Evolutionary conservation across 371 early-diverging fungal species (phyloP).

Genomic region (Actinomortierella wolfii): DNA sequence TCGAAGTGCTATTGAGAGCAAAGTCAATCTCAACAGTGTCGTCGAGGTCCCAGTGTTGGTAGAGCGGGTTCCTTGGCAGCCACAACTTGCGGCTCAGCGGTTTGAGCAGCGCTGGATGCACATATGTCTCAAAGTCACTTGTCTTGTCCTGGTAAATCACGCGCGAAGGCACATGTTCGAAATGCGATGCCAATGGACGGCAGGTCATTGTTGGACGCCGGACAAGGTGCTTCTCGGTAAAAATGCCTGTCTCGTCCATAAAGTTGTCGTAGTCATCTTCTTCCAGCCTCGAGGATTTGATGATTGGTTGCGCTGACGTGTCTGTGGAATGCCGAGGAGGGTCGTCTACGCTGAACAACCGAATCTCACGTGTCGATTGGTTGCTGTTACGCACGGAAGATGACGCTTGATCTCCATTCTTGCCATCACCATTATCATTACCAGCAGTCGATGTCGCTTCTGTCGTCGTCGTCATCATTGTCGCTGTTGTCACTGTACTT

Average conservation of each 20-base stretch:
- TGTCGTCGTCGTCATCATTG: no score
- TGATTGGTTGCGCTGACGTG: no score
- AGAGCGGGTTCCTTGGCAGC: conserved; percentile 48
- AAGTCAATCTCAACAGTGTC: conserved; percentile 43
- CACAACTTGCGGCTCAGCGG: conserved; percentile 47
- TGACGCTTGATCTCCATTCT: background rate
- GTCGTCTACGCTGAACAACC: background rate
- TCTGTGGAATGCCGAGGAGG: no score
- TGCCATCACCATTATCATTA: background rate
- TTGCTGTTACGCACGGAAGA: background rate
- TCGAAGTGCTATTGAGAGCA: conserved; percentile 32
- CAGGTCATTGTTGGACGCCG: background rate
- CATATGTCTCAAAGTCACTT: conserved; percentile 46
- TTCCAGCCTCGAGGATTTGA: no score
- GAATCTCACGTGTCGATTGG: background rate
- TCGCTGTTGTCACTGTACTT: no score
- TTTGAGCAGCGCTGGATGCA: conserved; percentile 48
- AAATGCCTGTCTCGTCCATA: no score
- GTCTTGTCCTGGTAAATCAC: conserved; percentile 34
- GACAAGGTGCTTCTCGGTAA: no score
- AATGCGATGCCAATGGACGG: conserved; percentile 21
- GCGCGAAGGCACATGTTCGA: conserved; percentile 25
- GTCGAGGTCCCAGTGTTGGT: conserved; percentile 41
- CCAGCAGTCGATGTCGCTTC: no score
- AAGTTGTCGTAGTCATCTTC: no score